Base-by-base conservation (phyloP, 2,329 filamentous ascomycete genomes). In the Cladosporium sp. region DNA sequence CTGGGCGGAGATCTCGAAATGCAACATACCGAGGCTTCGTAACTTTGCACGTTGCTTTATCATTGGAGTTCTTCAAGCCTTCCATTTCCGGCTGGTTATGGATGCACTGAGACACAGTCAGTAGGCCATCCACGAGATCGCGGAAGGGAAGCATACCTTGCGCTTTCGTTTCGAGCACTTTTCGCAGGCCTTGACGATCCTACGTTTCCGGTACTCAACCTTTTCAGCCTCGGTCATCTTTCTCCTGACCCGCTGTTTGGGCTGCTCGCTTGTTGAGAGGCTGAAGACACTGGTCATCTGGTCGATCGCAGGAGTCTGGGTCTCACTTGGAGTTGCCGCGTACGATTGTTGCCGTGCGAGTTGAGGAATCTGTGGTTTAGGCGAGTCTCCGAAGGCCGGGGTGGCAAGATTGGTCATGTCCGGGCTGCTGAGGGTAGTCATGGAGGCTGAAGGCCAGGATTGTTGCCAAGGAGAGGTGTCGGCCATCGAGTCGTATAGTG, bases 201-300 rank as follows among this genome's bases (percentile, higher is more conserved):
- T 55, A 25, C 65, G 63, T 50, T 67, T 67, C 22, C 65, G 63
- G 56, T 68, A 68, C 56, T 68, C 66, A 41, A 59, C 54, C 58
- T 67, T 67, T 52, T 68, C 66, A 3, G 63, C 60, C 38, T 66
- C 65, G 43, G 66, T 68, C 66, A 68, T 68, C 56, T 67, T 68
- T 18, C 66, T 56, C 27, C 66, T 52, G 20, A 63, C 52, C 39
- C 61, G 57, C 50, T 66, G 65, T 55, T 65, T 67, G 8, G 63
- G 63, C 54, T 66, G 66, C 7, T 59, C 53, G 20, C 52, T 53
- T 12, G 62, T 56, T 18, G 63, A 63, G 6, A 68, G 51, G 52
- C 64, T 68, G 60, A 68, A 68, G 43, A 68, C 65, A 18, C 61
- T 60, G 22, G 66, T 68, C 67, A 69, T 69, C 13, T 62, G 55